A percentile compares a stretch with the other conserved stretches of the same genome.
Evolutionary conservation across 2,329 filamentous ascomycete species (phyloP).

Genomic region (Pestalotiopsis sp.): DNA sequence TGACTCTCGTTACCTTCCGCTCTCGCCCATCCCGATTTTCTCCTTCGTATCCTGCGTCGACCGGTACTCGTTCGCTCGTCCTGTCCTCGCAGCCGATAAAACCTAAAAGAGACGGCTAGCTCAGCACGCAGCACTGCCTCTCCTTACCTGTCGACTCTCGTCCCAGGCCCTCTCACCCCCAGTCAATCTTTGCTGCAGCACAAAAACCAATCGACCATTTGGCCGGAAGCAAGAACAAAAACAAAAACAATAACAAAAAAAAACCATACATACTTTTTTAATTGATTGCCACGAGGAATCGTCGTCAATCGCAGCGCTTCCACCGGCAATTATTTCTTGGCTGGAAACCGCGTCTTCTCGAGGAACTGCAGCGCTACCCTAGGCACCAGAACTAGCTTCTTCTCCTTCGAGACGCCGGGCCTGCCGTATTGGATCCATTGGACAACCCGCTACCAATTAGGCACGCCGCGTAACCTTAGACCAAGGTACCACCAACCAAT

Average conservation of each 20-base stretch:
- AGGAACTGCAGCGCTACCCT: not conserved
- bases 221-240: conserved; percentile 6
- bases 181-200: conserved; percentile 11
- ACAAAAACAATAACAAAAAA: conserved; percentile 7
- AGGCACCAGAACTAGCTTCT: not conserved
- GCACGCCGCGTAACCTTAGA: conserved; percentile 2
- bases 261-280: not conserved
- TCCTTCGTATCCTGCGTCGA: not conserved
- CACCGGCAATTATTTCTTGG: not conserved
- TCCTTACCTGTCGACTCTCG: not conserved
- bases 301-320: not conserved
- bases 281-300: conserved; percentile 5
- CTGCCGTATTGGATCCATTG: conserved; percentile 11
- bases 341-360: not conserved
- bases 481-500: not conserved
- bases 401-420: conserved; percentile 11
- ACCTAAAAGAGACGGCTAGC: conserved; percentile 9
- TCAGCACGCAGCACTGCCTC: not conserved
- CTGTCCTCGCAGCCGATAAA: conserved; percentile 11
- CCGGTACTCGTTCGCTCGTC: conserved; percentile 15
- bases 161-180: not conserved
- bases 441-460: not conserved
- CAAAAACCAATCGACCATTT: not conserved
- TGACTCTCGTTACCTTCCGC: conserved; percentile 11
- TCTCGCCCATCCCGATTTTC: not conserved